phyloP scores from a whole-genome alignment of 805 yeast genomes.

The Metschnikowia lunata region DNA sequence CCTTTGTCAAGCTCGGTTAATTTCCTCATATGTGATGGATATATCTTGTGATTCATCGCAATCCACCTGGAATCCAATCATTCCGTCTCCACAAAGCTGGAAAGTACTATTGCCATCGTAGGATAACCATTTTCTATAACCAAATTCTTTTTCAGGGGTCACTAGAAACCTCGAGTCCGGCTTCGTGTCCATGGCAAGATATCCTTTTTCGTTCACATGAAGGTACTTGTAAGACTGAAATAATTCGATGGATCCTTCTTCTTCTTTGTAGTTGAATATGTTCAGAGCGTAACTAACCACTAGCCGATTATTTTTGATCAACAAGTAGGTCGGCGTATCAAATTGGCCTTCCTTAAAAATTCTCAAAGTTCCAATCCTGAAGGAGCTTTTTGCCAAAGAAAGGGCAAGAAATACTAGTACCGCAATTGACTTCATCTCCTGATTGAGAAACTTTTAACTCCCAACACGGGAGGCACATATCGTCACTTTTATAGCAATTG shows the following conservation, averaged over 20 bases:
- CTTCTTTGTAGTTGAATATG: background rate
- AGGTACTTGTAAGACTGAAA: background rate
- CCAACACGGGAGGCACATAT: too few relatives aligned
- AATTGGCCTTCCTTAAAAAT: background rate
- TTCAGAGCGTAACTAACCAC: background rate
- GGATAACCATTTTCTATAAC: background rate
- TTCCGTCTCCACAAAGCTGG: conserved; percentile 1
- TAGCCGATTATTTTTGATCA: background rate
- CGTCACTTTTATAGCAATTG: too few relatives aligned
- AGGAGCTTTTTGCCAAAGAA: background rate
- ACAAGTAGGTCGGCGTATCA: background rate
- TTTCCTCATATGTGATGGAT: background rate
- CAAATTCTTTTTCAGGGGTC: background rate
- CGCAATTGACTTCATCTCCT: too few relatives aligned
- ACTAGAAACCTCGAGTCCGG: background rate
- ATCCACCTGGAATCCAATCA: background rate
- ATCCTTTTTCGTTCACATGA: background rate
- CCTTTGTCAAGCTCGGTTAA: background rate
- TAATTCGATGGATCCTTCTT: background rate
- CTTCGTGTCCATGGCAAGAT: background rate
- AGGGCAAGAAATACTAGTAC: too few relatives aligned
- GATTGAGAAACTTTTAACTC: too few relatives aligned
- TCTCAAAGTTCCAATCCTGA: background rate
- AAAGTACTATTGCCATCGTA: background rate
- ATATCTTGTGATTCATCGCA: background rate